phyloP scores from a whole-genome alignment of 306 rosid species.

The Quercus mongolica region DNA sequence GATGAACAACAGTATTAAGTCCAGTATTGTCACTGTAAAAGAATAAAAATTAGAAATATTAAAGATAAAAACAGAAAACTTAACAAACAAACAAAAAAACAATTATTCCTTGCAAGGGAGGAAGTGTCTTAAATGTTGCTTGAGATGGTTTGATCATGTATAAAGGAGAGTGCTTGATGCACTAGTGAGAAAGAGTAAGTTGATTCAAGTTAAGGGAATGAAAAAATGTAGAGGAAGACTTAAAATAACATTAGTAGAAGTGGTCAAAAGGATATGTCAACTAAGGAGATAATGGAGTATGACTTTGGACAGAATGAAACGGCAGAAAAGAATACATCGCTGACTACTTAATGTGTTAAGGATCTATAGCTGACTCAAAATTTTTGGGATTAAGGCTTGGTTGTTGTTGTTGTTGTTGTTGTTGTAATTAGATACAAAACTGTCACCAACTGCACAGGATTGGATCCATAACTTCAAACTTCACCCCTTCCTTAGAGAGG shows the following conservation, averaged over 20 bases:
- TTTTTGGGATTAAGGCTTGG: too few species aligned
- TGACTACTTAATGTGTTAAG: too few species aligned
- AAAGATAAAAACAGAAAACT: neutral
- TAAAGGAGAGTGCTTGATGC: too few species aligned
- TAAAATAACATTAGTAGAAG: too few species aligned
- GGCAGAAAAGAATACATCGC: too few species aligned
- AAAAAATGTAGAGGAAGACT: too few species aligned
- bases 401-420: neutral
- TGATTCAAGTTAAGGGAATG: too few species aligned
- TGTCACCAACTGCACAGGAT: neutral
- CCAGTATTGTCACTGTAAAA: constrained; percentile 76
- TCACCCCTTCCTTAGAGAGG: neutral
- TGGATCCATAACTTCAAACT: neutral
- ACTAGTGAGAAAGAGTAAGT: too few species aligned
- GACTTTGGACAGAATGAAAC: too few species aligned
- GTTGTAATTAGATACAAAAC: neutral
- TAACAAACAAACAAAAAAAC: neutral
- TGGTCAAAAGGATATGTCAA: neutral
- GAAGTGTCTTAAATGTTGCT: neutral
- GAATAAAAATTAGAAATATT: constrained; percentile 7
- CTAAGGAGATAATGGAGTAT: too few species aligned
- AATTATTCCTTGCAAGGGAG: neutral
- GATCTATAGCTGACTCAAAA: too few species aligned
- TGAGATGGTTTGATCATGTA: too few species aligned
- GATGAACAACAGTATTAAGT: constrained; percentile 68